Evolutionary conservation across 2,329 filamentous ascomycete species (phyloP).

Genomic region (Sporothrix globosa): DNA sequence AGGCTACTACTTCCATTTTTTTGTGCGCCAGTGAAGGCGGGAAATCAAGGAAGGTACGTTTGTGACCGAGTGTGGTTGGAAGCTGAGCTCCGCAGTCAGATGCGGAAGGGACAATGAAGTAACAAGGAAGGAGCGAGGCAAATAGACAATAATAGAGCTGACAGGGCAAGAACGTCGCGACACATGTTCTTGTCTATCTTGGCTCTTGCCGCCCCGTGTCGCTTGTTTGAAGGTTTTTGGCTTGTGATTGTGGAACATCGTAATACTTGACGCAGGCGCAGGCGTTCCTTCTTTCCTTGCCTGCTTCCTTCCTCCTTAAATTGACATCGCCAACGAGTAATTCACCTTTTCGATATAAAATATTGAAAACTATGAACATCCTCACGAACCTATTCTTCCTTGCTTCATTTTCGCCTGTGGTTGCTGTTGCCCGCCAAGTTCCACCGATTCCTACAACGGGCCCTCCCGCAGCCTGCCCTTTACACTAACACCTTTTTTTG

Average conservation of each 20-base stretch:
- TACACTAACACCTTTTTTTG: neutral
- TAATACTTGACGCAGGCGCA: constrained; percentile 21
- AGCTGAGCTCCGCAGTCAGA: neutral
- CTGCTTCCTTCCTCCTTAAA: neutral
- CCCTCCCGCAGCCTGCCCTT: constrained; percentile 21
- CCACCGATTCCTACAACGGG: constrained; percentile 6
- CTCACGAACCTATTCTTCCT: constrained; percentile 19
- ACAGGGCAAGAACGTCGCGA: neutral
- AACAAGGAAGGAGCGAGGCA: constrained; percentile 1
- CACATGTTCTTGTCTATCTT: neutral
- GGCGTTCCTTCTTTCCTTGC: neutral
- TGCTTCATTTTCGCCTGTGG: neutral
- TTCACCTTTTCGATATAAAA: neutral
- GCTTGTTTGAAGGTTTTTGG: constrained; percentile 10
- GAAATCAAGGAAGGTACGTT: neutral
- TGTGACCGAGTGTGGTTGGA: constrained; percentile 9
- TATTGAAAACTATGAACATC: neutral
- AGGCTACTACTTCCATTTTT: neutral
- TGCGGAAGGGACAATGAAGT: neutral
- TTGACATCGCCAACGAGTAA: neutral
- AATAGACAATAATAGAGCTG: neutral
- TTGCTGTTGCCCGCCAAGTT: neutral
- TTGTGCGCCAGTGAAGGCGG: neutral
- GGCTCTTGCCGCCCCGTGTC: neutral
- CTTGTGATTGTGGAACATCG: constrained; percentile 22